Evolutionary conservation across 2,329 filamentous ascomycete species (phyloP), one percentile per base, ranked within the genome.

Genomic region (Emericellopsis atlantica): DNA sequence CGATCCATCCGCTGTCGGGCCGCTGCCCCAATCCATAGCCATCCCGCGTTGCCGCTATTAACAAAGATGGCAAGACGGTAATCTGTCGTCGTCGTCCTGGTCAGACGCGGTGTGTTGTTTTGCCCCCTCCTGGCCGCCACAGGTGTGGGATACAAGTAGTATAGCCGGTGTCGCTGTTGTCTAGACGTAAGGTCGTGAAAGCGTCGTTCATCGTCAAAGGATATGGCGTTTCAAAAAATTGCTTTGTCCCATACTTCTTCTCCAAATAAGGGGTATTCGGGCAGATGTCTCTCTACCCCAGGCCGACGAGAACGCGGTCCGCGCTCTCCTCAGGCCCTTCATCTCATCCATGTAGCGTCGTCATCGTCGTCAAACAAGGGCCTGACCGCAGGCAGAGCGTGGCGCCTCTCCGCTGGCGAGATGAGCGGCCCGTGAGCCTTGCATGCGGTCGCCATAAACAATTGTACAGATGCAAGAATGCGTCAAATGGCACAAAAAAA

Each of bases 101-200:
- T 29, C 26, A 29, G 26, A 29, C 26, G 26, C 26, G 18, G 18
- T 34, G 7, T 10, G 32, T 34, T 34, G 32, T 34, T 34, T 34
- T 34, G 26, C 26, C 9, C 26, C 26, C 9, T 6, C 26, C 12
- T 12, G 26, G 26, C 12, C 26, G 26, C 26, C 26, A 29, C n/a
- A 34, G 18, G 10, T 21, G 15, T 18, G 34, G 22, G 22, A 29
- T 29, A 12, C 33, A 39, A 14, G 38, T 52, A 48, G 47, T 54
- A 46, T 51, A 51, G 58, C 53, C 50, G 53, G 53, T 55, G 53
- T 57, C 56, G 58, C 42, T 44, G 42, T 58, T 63, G 60, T 65
- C 62, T 65, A 64, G 61, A 65, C 61, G 57, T 65, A 57, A 62
- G 55, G 58, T 65, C 62, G 58, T 65, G 56, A 65, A 62, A 62